phyloP scores from a whole-genome alignment of 768 basidiomycete species.

The Lactarius evosmus region DNA sequence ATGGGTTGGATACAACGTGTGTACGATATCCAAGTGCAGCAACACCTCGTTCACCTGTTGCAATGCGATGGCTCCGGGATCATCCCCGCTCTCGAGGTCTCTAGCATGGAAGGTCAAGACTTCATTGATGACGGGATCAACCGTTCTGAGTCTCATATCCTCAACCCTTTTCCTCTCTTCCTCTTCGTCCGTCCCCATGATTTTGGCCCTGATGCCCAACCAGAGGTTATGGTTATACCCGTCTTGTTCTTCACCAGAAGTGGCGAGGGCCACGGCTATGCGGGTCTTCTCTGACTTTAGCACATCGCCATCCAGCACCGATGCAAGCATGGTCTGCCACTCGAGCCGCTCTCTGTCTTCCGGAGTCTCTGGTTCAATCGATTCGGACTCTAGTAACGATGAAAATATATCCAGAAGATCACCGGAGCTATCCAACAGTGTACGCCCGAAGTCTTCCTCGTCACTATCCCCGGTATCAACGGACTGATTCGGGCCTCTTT shows the following conservation, averaged over 20 bases:
- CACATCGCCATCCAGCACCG: constrained; percentile 91
- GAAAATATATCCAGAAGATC: constrained; percentile 52
- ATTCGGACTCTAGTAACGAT: constrained; percentile 56
- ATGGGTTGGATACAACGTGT: constrained; percentile 82
- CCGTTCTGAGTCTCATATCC: constrained; percentile 75
- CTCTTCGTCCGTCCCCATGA: constrained; percentile 72
- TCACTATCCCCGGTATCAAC: constrained; percentile 72
- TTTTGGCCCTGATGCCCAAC: constrained; percentile 85
- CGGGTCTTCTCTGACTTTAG: constrained; percentile 93
- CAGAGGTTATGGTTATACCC: constrained; percentile 71
- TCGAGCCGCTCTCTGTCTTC: constrained; percentile 82
- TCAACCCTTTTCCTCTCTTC: constrained; percentile 82
- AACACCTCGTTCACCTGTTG: constrained; percentile 64
- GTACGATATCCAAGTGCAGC: constrained; percentile 72
- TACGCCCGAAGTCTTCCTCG: constrained; percentile 59
- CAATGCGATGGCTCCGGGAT: constrained; percentile 46
- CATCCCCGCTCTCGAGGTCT: constrained; percentile 38
- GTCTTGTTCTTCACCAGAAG: constrained; percentile 65
- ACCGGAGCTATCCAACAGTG: constrained; percentile 41
- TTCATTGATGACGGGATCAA: constrained; percentile 83
- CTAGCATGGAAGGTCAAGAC: constrained; percentile 70
- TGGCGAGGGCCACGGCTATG: constrained; percentile 75
- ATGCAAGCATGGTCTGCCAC: constrained; percentile 95
- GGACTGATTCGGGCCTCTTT: constrained; percentile 64
- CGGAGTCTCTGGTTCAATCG: constrained; percentile 61